Conservation (phyloP, 768 basidiomycete genomes). For the Pleurotus ostreatus region DNA sequence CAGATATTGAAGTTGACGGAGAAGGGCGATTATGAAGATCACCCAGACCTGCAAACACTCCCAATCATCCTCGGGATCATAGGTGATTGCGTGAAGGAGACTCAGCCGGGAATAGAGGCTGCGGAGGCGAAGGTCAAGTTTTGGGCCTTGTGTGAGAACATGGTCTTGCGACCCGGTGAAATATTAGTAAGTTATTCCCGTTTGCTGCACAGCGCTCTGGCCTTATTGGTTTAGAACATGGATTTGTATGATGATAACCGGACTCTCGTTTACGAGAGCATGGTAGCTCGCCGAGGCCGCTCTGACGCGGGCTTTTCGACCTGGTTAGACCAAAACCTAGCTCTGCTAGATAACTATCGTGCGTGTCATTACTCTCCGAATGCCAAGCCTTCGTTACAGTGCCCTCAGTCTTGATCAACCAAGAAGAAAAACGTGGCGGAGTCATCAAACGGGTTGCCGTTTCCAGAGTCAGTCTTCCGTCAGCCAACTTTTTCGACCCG, state of each 20-base stretch:
- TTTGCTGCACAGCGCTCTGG: not conserved
- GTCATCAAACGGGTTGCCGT: constrained; percentile 48
- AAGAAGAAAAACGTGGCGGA: constrained; percentile 55
- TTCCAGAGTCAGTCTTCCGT: constrained; percentile 62
- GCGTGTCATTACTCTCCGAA: constrained; percentile 19
- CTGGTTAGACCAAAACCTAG: constrained; percentile 68
- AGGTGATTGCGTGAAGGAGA: constrained; percentile 73
- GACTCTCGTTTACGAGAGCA: constrained; percentile 63
- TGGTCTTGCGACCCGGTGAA: constrained; percentile 75
- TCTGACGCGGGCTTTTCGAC: constrained; percentile 64
- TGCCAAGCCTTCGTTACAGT: not conserved
- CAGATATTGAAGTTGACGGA: constrained; percentile 64
- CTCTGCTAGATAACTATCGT: constrained; percentile 78
- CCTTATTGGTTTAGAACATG: constrained; percentile 55
- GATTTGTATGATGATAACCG: constrained; percentile 76
- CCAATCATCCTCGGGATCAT: constrained; percentile 69
- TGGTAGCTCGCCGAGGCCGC: constrained; percentile 55
- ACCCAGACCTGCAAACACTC: constrained; percentile 75
- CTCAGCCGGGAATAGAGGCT: constrained; percentile 88
- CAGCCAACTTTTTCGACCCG: constrained; percentile 18
- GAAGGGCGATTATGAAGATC: constrained; percentile 45
- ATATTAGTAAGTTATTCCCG: constrained; percentile 55
- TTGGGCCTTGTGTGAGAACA: constrained; percentile 73
- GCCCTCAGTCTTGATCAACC: constrained; percentile 55
- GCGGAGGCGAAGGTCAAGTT: constrained; percentile 89